Percentiles rank a stretch among this genome's conserved stretches.
These are phyloP conservation scores for Eutrema heterophyllum DNA, from an alignment of 345 rosid genomes.

Conservation along the genomic window DNA sequence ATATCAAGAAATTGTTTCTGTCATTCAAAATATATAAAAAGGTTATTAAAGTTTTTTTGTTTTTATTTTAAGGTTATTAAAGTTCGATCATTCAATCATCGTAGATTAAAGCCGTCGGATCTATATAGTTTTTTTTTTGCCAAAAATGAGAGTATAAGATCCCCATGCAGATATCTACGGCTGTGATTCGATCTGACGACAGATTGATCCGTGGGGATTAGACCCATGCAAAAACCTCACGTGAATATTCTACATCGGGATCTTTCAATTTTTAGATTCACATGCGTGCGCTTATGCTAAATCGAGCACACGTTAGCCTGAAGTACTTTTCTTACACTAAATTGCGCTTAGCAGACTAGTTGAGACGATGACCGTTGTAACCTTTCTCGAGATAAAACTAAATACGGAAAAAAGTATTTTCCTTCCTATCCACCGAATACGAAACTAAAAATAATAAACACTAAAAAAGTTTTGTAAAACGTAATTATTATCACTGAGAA, in stretches of 20 bases:
- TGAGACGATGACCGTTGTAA: slow-evolving; percentile 17
- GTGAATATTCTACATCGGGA: slow-evolving; percentile 43
- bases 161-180: slow-evolving; percentile 26
- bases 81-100: background rate
- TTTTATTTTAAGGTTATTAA: background rate
- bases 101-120: slow-evolving; percentile 4
- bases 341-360: slow-evolving; percentile 4
- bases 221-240: slow-evolving; percentile 28
- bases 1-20: background rate
- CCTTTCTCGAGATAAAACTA: background rate
- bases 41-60: no score
- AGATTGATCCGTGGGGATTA: slow-evolving; percentile 1
- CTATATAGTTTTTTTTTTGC: background rate
- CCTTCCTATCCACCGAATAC: background rate
- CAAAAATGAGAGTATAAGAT: background rate
- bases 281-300: slow-evolving; percentile 14
- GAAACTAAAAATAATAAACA: background rate
- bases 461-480: no score
- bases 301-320: background rate
- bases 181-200: slow-evolving; percentile 11
- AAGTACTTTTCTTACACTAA: background rate
- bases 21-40: background rate
- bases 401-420: background rate
- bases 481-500: background rate
- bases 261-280: slow-evolving; percentile 25